A percentile compares a stretch with the other conserved stretches of the same genome.
These are phyloP conservation scores for Thalassiosira sp. DNA, from an alignment of 352 stramenopile species.

Conservation along the genomic window DNA sequence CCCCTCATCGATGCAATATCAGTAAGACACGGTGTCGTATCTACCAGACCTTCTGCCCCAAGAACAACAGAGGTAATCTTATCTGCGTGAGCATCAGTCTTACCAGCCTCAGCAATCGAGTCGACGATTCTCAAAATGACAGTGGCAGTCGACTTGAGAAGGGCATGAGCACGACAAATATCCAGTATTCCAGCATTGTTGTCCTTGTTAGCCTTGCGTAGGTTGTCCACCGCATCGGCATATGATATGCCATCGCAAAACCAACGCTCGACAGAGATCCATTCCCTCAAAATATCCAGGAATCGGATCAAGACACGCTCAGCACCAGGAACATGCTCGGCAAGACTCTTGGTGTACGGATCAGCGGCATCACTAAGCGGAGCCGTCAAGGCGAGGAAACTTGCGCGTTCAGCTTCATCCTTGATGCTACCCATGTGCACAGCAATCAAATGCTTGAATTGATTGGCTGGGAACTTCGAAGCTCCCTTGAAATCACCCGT, in stretches of 20 bases:
- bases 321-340: conserved; percentile 64
- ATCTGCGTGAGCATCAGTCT: conserved; percentile 55
- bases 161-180: conserved; percentile 90
- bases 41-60: conserved; percentile 74
- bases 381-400: conserved; percentile 74
- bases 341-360: conserved; percentile 78
- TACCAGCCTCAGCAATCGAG: conserved; percentile 74
- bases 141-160: conserved; percentile 82
- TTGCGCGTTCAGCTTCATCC: conserved; percentile 63
- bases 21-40: conserved; percentile 76
- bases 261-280: conserved; percentile 82
- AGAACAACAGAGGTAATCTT: conserved; percentile 70
- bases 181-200: conserved; percentile 87
- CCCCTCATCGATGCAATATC: conserved; percentile 83
- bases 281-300: conserved; percentile 78
- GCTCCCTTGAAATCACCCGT: conserved; percentile 62
- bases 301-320: conserved; percentile 78
- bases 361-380: conserved; percentile 69
- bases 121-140: conserved; percentile 79
- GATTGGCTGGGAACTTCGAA: conserved; percentile 68
- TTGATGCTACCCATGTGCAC: conserved; percentile 46
- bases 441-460: conserved; percentile 68
- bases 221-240: conserved; percentile 82
- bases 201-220: conserved; percentile 90
- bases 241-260: conserved; percentile 83